Percentiles rank a stretch among this genome's conserved stretches.
These are phyloP conservation scores for Nicotiana undulata DNA, from an alignment of 257 asterid genomes.

Conservation along the genomic window DNA sequence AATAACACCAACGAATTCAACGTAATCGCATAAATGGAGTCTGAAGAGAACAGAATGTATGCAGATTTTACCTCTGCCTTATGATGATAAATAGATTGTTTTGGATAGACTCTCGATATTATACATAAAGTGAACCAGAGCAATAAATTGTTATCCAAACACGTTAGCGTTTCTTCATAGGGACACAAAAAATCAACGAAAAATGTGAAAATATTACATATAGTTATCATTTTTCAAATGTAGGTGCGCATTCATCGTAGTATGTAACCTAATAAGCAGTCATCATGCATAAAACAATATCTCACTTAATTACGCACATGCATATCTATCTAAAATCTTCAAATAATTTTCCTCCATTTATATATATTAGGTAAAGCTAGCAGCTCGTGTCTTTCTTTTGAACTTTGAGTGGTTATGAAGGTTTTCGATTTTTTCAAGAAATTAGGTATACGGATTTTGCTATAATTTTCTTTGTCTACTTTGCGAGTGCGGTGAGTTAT, in stretches of 20 bases:
- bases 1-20: no score
- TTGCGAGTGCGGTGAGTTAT: background rate
- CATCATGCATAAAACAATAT: background rate
- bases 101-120: no score
- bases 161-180: background rate
- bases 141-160: background rate
- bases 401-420: background rate
- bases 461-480: background rate
- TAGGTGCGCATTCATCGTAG: background rate
- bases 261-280: background rate
- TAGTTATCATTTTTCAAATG: background rate
- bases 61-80: no score
- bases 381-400: background rate
- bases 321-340: background rate
- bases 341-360: background rate
- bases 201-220: background rate
- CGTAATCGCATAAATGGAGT: rapidly evolving
- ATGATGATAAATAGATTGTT: rapidly evolving
- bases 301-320: background rate
- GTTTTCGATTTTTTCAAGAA: background rate
- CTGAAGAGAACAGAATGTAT: rapidly evolving
- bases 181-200: background rate
- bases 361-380: background rate
- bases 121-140: background rate
- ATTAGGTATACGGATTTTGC: background rate